Evolutionary conservation across 208 protist species (phyloP), one percentile per base, ranked within the genome.

Genomic region (Leishmania tarentolae): DNA sequence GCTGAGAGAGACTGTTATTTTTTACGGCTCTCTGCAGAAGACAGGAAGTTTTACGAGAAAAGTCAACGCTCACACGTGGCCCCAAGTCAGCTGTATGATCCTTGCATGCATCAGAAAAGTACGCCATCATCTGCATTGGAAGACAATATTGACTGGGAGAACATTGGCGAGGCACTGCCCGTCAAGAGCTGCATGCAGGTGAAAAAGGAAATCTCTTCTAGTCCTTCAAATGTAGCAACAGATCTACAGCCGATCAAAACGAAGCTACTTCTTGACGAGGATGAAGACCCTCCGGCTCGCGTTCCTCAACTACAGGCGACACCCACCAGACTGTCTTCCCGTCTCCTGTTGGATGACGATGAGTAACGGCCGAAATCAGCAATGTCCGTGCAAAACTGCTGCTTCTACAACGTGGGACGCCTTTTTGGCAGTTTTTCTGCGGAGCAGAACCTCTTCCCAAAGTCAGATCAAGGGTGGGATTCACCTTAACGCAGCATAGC

Each of bases 21-120:
- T 40, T 82, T 86, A 15, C 79, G 88, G n/a, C 47, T 89, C 19
- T 88, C 85, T 46, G 88, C 81, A 7, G 85, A 91, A n/a, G 88
- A 89, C 47, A 68, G 86, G 24, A 80, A 28, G 3, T 89, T 91
- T 75, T 79, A 90, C 11, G 79, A 81, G 52, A 70, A 40, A 47
- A 80, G 57, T 13, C 63, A 80, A 31, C 84, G 76, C 59, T 37
- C 40, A 7, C 77, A 56, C 24, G 81, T 81, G 8, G 42, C 76
- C 0, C 63, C 47, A 19, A 84, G 79, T 9, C 71, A 79, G 37
- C 75, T 91, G 37, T 91, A 91, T 74, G 85, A 91, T 50, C 88
- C 88, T n/a, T 80, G 80, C 6, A 81, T 89, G 74, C 76, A 83
- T 46, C 44, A 35, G 13, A 50, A n/a, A 2, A 17, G 13, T 1